Evolutionary conservation across 345 rosid genomes (phyloP).

Genomic region (Brassica nigra): DNA sequence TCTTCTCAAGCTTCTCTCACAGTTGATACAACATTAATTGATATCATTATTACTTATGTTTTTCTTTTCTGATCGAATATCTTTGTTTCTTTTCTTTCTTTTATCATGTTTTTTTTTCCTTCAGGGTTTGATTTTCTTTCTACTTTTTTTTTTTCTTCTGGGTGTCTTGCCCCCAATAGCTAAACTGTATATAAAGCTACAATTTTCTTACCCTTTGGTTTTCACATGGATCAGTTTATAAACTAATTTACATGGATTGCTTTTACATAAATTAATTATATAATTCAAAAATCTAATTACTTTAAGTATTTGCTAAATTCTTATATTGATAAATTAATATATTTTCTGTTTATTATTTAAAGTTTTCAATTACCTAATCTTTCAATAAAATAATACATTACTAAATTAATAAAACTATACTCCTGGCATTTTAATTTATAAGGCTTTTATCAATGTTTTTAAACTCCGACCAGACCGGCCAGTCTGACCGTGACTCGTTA

Average conservation of each 20-base stretch:
- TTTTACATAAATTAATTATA: not conserved
- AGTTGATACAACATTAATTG: conserved; percentile 60
- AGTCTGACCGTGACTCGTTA: no score
- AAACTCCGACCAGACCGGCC: no score
- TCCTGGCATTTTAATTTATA: not conserved
- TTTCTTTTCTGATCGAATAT: not conserved
- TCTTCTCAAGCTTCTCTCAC: conserved; percentile 85
- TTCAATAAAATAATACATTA: not conserved
- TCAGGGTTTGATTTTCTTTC: not conserved
- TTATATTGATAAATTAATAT: not conserved
- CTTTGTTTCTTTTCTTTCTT: not conserved
- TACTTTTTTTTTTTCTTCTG: conserved; percentile 9
- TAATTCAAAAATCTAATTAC: not conserved
- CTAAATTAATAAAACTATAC: not conserved
- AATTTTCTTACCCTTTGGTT: not conserved
- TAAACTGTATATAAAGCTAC: conserved; percentile 24
- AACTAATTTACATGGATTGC: not conserved
- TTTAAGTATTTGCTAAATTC: not conserved
- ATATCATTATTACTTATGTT: conserved; percentile 26
- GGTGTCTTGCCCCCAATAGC: conserved; percentile 6
- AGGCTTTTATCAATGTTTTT: not conserved
- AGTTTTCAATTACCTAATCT: not conserved
- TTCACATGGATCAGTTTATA: not conserved
- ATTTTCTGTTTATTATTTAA: not conserved
- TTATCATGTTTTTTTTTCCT: not conserved